Conservation (phyloP, 1,139 yeast genomes). For the Yamadazyma blattariae region DNA sequence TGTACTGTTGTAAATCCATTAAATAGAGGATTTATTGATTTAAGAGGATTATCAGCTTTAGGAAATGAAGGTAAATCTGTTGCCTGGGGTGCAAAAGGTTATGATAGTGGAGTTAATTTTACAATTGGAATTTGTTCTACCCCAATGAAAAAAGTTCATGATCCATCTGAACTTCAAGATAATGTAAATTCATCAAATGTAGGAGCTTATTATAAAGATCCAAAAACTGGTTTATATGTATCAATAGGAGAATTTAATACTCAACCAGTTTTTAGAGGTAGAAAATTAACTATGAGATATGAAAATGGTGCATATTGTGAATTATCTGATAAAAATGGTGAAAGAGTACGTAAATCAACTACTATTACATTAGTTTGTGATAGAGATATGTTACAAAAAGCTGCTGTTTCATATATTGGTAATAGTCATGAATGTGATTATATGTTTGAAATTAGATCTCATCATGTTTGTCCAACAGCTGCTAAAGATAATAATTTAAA, state of each 20-base stretch:
- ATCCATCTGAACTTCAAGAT: constrained; percentile 32
- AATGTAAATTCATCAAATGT: constrained; percentile 48
- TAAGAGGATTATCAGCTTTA: constrained; percentile 46
- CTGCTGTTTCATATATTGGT: constrained; percentile 69
- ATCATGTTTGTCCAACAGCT: constrained; percentile 86
- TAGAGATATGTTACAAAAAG: constrained; percentile 64
- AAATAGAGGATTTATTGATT: constrained; percentile 54
- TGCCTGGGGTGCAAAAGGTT: constrained; percentile 70
- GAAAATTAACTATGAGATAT: constrained; percentile 69
- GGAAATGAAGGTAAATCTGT: constrained; percentile 42
- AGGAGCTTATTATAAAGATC: constrained; percentile 68
- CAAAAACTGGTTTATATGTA: constrained; percentile 42
- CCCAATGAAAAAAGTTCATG: constrained; percentile 45
- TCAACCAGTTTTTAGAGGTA: constrained; percentile 66
- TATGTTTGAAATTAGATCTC: constrained; percentile 80
- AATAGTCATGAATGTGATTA: constrained; percentile 74
- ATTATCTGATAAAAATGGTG: constrained; percentile 32
- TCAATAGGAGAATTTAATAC: constrained; percentile 68
- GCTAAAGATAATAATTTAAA: constrained; percentile 55
- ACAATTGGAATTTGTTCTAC: constrained; percentile 78
- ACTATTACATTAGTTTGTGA: constrained; percentile 78
- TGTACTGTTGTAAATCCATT: constrained; percentile 56
- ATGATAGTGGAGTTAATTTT: constrained; percentile 70
- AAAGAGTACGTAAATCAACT: constrained; percentile 56
- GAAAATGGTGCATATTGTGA: constrained; percentile 69